phyloP scores from a whole-genome alignment of 148 eudicot species.

The Vaccinium myrtillus region DNA sequence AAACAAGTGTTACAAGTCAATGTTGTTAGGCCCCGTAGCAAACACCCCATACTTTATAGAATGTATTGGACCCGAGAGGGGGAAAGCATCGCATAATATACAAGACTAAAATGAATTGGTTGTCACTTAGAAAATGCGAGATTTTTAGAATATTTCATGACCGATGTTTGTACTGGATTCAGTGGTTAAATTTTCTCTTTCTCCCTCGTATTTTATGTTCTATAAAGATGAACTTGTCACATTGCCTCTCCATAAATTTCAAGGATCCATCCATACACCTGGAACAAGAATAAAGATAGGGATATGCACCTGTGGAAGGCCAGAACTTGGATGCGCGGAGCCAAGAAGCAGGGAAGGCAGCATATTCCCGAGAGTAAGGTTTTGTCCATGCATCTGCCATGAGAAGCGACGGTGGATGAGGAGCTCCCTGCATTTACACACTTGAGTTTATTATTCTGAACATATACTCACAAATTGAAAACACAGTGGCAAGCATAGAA shows the following conservation, averaged over 20 bases:
- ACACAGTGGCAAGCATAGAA: not conserved
- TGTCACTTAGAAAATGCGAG: not conserved
- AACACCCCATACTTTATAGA: not conserved
- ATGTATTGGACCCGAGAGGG: not conserved
- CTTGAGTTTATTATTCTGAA: conserved; percentile 12
- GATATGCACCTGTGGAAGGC: conserved; percentile 77
- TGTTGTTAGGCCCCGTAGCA: not conserved
- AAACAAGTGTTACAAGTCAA: not conserved
- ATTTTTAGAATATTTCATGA: not conserved
- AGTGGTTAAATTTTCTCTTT: not conserved
- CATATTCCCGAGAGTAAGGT: conserved; percentile 92
- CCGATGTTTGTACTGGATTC: not conserved
- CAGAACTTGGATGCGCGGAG: conserved; percentile 86
- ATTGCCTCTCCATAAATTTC: not conserved
- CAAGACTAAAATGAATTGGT: not conserved
- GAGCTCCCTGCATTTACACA: conserved; percentile 74
- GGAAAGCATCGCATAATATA: not conserved
- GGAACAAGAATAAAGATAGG: not conserved
- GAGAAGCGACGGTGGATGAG: conserved; percentile 88
- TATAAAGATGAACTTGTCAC: not conserved
- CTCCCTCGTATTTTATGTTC: not conserved
- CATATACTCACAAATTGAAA: conserved; percentile 1
- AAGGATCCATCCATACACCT: not conserved
- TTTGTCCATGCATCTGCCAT: conserved; percentile 95
- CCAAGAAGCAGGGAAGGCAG: conserved; percentile 97